Evolutionary conservation across 176 grass and related monocot genomes (phyloP), one percentile per base, ranked within the genome.

Genomic region (Calamus simplicifolius): DNA sequence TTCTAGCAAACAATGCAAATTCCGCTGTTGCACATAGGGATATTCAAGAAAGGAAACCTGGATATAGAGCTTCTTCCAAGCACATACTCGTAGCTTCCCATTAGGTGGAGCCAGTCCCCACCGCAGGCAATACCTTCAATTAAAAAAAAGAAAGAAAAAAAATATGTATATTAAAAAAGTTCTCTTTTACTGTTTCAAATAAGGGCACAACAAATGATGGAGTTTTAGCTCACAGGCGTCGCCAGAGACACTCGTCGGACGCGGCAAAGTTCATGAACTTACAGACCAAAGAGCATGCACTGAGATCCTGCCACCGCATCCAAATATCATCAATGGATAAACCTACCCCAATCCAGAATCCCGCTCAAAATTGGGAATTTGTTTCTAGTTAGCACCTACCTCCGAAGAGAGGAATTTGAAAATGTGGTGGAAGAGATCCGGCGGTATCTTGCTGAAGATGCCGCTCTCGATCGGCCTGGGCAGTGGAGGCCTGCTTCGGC

Each of bases 391-490:
- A 31, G 6, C 29, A 31, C 27, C 27, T 12, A 83, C 80, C 80
- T 98, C 88, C 19, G 93, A 92, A 16, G 93, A 92, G 54, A 98
- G 88, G 84, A 98, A 83, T 72, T 98, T 98, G 79, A 92, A 88
- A 56, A 98, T 98, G 64, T 81, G 78, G 48, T 81, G 69, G 67
- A 85, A 92, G 50, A 98, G 79, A 58, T 92, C 93, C 2, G 82
- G 52, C 0, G 84, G 87, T 4, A 92, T 64, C 19, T 70, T 80
- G 71, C 81, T 74, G 63, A 92, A 89, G 71, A 81, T 57, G 19
- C 84, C 76, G 16, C 59, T 71, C 25, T 92, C 88, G 14, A 98
- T 89, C 73, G 85, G 88, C 52, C 75, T 48, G 1, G 49, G 21
- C 8, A 10, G 3, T 4, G 56, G 25, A 58, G 48, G 14, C 23